These are phyloP conservation scores for Nicotiana tomentosiformis DNA, from an alignment of 257 asterid genomes.

Conservation along the genomic window DNA sequence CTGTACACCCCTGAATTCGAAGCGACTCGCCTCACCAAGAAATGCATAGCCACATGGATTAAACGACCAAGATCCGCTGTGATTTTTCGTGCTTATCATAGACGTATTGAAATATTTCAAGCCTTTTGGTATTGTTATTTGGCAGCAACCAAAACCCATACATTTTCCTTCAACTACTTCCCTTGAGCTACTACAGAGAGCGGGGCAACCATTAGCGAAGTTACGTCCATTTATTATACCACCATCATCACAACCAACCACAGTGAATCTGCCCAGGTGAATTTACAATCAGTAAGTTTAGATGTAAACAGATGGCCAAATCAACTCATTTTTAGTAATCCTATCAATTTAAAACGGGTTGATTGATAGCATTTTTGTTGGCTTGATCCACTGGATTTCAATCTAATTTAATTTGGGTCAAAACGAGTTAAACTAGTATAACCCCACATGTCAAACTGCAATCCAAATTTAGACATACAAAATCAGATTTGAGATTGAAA, in stretches of 20 bases:
- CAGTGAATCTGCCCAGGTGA: slow-evolving; percentile 29
- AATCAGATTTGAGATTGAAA: neutral
- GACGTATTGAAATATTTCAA: slow-evolving; percentile 13
- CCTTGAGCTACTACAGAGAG: slow-evolving; percentile 21
- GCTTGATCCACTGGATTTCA: neutral
- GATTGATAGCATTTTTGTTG: neutral
- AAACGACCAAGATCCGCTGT: slow-evolving; percentile 20
- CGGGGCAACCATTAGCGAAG: slow-evolving; percentile 33
- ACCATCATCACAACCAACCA: slow-evolving; percentile 49
- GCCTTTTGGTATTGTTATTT: slow-evolving; percentile 45
- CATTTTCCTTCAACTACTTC: slow-evolving; percentile 39
- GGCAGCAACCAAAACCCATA: slow-evolving; percentile 58
- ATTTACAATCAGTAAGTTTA: neutral
- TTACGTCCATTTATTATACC: slow-evolving; percentile 20
- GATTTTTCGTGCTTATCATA: neutral
- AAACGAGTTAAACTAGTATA: neutral
- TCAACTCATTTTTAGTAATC: neutral
- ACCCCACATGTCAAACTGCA: neutral
- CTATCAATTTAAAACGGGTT: neutral
- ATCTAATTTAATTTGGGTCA: neutral
- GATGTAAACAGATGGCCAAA: neutral
- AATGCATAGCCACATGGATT: slow-evolving; percentile 43
- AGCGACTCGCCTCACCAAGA: slow-evolving; percentile 41
- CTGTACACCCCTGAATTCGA: slow-evolving; percentile 10
- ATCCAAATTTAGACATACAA: neutral